Conservation (phyloP, 139 green algal genomes). For the Tetradesmus obliquus region DNA sequence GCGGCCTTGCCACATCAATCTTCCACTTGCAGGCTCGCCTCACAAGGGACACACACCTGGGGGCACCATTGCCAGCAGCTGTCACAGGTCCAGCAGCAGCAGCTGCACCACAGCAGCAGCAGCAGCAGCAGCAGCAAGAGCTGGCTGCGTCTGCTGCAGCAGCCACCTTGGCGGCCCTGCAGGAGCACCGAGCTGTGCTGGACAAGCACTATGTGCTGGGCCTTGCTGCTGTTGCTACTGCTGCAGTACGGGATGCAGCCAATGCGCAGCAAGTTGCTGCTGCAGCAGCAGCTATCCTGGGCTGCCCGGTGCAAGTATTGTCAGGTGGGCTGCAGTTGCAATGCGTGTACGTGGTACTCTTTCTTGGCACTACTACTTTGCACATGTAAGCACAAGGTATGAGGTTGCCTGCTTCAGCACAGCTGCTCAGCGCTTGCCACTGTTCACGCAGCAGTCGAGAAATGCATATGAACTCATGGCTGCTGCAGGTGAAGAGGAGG, state of each 20-base stretch:
- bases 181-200: not conserved
- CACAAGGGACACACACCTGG: conserved; percentile 12
- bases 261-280: not conserved
- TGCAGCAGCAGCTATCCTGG: not conserved
- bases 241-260: conserved; percentile 3
- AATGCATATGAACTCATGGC: not conserved
- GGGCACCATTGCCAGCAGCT: not conserved
- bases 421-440: not conserved
- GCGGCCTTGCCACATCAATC: not conserved
- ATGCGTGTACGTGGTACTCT: not conserved
- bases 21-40: not conserved
- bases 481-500: conserved; percentile 19
- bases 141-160: not conserved
- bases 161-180: conserved; percentile 16
- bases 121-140: not conserved
- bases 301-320: not conserved
- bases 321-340: not conserved
- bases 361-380: not conserved
- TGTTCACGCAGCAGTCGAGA: not conserved
- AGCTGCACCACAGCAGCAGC: not conserved
- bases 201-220: not conserved
- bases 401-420: not conserved
- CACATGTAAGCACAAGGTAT: not conserved
- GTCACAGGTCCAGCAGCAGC: conserved; percentile 1
- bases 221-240: conserved; percentile 22